Percentiles rank a stretch among this genome's conserved stretches.
Conservation (phyloP, 1,284 basidiomycete genomes). For the Malassezia brasiliensis region DNA sequence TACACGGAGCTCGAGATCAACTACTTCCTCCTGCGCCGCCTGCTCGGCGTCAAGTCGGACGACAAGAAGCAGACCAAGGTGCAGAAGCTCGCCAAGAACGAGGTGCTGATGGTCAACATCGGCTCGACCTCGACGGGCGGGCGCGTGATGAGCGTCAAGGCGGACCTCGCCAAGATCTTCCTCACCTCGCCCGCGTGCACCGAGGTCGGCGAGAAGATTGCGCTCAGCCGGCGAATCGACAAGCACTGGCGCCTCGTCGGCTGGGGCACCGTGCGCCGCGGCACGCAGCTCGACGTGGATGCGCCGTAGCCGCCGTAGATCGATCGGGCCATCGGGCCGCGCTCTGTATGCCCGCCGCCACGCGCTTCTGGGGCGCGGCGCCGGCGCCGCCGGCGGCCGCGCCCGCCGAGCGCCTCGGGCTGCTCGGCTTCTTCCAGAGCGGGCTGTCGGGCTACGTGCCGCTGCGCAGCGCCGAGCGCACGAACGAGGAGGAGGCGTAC, state of each 20-base stretch:
- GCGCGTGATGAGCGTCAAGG: conserved; percentile 42
- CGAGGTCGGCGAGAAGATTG: conserved; percentile 48
- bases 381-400: background rate
- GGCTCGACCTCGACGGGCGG: conserved; percentile 47
- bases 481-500: conserved; percentile 93
- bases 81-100: conserved; percentile 80
- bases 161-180: conserved; percentile 47
- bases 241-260: conserved; percentile 78
- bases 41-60: conserved; percentile 95
- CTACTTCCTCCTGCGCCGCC: conserved; percentile 56
- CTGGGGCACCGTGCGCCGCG: conserved; percentile 43
- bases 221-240: conserved; percentile 53
- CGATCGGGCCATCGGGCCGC: background rate
- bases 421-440: conserved; percentile 51
- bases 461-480: conserved; percentile 66
- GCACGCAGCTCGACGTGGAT: conserved; percentile 41
- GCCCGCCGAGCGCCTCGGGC: conserved; percentile 3
- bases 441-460: conserved; percentile 69
- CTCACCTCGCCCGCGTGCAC: conserved; percentile 46
- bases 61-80: conserved; percentile 94
- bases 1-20: conserved; percentile 86
- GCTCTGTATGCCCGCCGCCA: background rate
- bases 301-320: conserved; percentile 2
- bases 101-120: conserved; percentile 61
- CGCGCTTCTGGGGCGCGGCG: background rate